phyloP scores from a whole-genome alignment of 192 early-diverging fungal genomes.

The Gamsiella multidivaricata region DNA sequence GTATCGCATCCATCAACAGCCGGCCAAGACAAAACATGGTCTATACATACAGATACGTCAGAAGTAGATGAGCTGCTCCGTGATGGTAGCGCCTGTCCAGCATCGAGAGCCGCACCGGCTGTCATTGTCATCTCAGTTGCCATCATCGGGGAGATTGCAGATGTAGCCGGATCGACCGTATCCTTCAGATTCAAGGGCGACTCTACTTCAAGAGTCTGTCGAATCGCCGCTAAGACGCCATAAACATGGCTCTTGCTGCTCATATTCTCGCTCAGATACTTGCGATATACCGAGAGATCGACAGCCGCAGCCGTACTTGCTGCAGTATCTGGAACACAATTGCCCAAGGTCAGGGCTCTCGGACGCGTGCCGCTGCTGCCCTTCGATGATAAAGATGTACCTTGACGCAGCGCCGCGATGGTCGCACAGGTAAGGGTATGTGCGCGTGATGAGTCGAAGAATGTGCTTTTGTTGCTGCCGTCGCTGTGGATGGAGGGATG shows the following conservation, averaged over 20 bases:
- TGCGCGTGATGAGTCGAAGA: conserved; percentile 15
- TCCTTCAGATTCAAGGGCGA: conserved; percentile 1
- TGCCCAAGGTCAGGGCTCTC: conserved; percentile 15
- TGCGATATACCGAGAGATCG: too few relatives aligned
- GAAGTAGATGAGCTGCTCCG: neutral
- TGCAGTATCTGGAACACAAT: neutral
- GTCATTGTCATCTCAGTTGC: neutral
- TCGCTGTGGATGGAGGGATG: too few relatives aligned
- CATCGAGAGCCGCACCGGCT: too few relatives aligned
- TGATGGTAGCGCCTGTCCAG: too few relatives aligned
- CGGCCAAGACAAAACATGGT: too few relatives aligned
- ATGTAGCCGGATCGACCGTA: neutral
- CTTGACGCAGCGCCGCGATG: neutral
- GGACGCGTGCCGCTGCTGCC: too few relatives aligned
- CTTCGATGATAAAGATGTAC: conserved; percentile 13
- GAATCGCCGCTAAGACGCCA: conserved; percentile 28
- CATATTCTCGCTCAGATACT: conserved; percentile 36
- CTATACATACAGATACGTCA: too few relatives aligned
- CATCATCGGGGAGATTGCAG: neutral
- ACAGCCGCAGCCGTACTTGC: too few relatives aligned
- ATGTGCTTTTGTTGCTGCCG: neutral
- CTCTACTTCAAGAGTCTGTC: conserved; percentile 30
- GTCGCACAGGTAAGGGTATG: conserved; percentile 30
- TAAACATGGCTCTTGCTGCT: conserved; percentile 21
- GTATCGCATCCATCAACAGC: too few relatives aligned